Percentiles rank a stretch among this genome's conserved stretches.
Conservation (phyloP, 1,284 basidiomycete species). For the Moniliella sp. region DNA sequence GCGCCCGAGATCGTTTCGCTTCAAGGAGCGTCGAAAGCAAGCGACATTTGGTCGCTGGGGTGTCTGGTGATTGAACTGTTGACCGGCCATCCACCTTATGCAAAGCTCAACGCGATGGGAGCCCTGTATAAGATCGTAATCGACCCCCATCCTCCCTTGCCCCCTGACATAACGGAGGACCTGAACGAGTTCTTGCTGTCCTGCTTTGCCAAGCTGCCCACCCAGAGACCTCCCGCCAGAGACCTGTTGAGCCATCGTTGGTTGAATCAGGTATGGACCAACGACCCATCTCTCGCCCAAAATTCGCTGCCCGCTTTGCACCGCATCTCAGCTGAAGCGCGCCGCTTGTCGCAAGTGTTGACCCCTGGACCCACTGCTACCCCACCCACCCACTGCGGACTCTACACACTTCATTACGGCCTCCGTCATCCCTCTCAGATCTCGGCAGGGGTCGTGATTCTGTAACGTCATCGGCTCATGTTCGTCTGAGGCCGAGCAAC, state of each 20-base stretch:
- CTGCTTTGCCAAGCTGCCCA: constrained; percentile 74
- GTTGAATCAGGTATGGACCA: constrained; percentile 64
- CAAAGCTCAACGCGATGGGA: constrained; percentile 87
- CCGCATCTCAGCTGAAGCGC: background rate
- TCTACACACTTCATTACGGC: no score
- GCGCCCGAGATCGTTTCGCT: constrained; percentile 40
- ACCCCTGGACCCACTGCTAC: no score
- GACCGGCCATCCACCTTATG: constrained; percentile 85
- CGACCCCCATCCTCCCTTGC: constrained; percentile 83
- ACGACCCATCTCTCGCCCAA: no score
- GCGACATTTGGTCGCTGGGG: constrained; percentile 86
- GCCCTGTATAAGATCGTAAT: constrained; percentile 92
- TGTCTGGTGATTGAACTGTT: constrained; percentile 88
- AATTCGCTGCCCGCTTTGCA: background rate
- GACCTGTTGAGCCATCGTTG: constrained; percentile 68
- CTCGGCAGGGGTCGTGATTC: no score
- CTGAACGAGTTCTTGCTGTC: constrained; percentile 54
- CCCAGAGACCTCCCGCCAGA: constrained; percentile 55
- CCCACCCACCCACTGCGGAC: no score
- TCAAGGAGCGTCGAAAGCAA: constrained; percentile 80
- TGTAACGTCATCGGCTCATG: no score
- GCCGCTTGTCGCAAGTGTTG: no score
- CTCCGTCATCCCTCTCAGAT: no score
- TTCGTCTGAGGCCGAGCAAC: no score
- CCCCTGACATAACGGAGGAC: no score